Evolutionary conservation across 495 filamentous ascomycete species (phyloP).

Genomic region (Neurospora terricola): DNA sequence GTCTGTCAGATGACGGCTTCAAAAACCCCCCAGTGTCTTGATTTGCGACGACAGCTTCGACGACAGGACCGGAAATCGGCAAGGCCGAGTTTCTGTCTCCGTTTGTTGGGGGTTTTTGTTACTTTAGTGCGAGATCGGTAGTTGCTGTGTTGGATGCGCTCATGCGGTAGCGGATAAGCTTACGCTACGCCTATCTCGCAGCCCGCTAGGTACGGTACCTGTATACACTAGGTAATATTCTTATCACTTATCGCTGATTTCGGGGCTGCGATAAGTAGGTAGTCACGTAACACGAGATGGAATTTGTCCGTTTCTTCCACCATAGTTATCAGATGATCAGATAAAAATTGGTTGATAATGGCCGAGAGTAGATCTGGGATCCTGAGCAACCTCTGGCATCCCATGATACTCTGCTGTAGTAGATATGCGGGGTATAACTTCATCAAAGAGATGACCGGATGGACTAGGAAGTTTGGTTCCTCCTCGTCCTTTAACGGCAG

Average conservation of each 20-base stretch:
- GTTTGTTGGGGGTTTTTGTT: neutral
- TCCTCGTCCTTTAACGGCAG: neutral
- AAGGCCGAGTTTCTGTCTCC: neutral
- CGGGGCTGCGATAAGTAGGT: neutral
- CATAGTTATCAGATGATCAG: neutral
- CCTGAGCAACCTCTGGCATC: neutral
- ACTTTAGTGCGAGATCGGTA: neutral
- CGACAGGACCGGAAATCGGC: neutral
- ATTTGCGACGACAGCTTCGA: neutral
- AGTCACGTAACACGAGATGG: neutral
- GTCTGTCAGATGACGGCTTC: neutral
- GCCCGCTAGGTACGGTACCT: too few relatives aligned
- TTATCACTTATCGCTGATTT: neutral
- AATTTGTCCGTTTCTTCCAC: neutral
- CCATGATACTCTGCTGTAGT: neutral
- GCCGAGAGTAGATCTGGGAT: neutral
- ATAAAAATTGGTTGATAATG: neutral
- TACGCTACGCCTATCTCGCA: neutral
- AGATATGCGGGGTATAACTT: neutral
- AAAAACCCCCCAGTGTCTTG: neutral
- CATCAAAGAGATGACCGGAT: neutral
- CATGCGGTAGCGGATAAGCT: neutral
- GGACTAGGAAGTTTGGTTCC: neutral
- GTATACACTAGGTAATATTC: too few relatives aligned
- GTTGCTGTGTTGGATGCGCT: neutral